Evolutionary conservation across 1,284 basidiomycete genomes (phyloP).

Genomic region (Athelia psychrophila): DNA sequence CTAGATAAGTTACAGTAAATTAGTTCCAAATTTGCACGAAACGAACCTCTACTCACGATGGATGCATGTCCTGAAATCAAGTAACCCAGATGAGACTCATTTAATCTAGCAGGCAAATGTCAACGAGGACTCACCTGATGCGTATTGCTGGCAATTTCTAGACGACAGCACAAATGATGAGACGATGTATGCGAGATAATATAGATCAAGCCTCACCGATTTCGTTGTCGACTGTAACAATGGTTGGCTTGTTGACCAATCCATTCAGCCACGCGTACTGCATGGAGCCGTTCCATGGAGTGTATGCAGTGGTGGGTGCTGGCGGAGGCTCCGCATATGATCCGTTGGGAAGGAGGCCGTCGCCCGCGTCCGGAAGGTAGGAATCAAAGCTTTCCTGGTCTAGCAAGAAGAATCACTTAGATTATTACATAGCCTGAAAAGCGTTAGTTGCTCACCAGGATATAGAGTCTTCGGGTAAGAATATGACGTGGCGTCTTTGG

Average conservation of each 20-base stretch:
- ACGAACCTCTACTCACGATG: too few relatives aligned
- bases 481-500: slow-evolving; percentile 47
- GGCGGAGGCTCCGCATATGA: slow-evolving; percentile 34
- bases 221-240: slow-evolving; percentile 49
- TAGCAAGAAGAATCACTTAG: slow-evolving; percentile 12
- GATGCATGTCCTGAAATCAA: too few relatives aligned
- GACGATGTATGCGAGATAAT: too few relatives aligned
- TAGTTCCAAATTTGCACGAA: background rate
- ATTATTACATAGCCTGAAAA: too few relatives aligned
- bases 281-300: slow-evolving; percentile 40
- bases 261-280: slow-evolving; percentile 40
- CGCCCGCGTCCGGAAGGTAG: slow-evolving; percentile 43
- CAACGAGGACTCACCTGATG: slow-evolving; percentile 36
- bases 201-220: slow-evolving; percentile 18
- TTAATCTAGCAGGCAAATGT: background rate
- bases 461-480: slow-evolving; percentile 42
- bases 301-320: slow-evolving; percentile 35
- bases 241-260: slow-evolving; percentile 40
- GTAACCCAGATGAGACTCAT: too few relatives aligned
- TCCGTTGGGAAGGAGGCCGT: slow-evolving; percentile 43
- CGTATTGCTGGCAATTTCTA: slow-evolving; percentile 45
- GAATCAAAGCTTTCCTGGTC: slow-evolving; percentile 43
- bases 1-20: slow-evolving; percentile 14
- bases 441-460: slow-evolving; percentile 28
- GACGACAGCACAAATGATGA: too few relatives aligned